phyloP scores from a whole-genome alignment of 2,329 filamentous ascomycete genomes.

The Colletotrichum melonis region DNA sequence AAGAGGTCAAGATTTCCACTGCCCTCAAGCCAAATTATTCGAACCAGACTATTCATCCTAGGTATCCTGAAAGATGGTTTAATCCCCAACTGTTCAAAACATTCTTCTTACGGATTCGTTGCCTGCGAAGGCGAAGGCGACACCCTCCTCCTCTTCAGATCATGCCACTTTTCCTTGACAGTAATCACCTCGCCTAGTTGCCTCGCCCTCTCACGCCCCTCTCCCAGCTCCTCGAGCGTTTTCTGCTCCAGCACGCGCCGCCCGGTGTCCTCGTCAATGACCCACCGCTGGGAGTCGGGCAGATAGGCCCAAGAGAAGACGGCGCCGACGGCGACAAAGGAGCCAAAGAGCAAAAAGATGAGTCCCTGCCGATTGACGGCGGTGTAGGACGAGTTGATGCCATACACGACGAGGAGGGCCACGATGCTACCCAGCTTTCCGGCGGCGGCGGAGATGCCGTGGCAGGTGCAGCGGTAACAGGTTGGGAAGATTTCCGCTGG shows the following conservation, averaged over 20 bases:
- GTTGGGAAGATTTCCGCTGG: constrained; percentile 75
- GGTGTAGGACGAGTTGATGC: constrained; percentile 58
- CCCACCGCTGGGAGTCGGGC: constrained; percentile 58
- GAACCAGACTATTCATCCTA: too few relatives aligned
- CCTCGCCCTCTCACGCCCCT: constrained; percentile 57
- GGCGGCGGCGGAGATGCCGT: constrained; percentile 70
- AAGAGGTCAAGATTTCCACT: not conserved
- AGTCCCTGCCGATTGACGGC: constrained; percentile 57
- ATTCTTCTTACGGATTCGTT: constrained; percentile 1
- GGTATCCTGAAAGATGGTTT: not conserved
- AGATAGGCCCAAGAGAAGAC: constrained; percentile 64
- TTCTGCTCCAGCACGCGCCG: constrained; percentile 55
- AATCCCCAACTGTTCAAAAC: not conserved
- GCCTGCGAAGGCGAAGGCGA: constrained; percentile 15
- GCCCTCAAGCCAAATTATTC: not conserved
- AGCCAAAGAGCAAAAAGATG: constrained; percentile 62
- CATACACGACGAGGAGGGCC: constrained; percentile 61
- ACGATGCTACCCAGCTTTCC: constrained; percentile 69
- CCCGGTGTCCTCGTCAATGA: constrained; percentile 45
- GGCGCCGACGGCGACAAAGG: constrained; percentile 60
- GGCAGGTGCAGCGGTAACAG: constrained; percentile 70
- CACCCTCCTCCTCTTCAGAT: constrained; percentile 48
- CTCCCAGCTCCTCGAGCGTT: constrained; percentile 62
- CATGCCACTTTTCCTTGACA: constrained; percentile 54
- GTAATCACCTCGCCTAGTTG: constrained; percentile 58